Evolutionary conservation across 306 rosid genomes (phyloP).

Genomic region (Trichosanthes truncata): DNA sequence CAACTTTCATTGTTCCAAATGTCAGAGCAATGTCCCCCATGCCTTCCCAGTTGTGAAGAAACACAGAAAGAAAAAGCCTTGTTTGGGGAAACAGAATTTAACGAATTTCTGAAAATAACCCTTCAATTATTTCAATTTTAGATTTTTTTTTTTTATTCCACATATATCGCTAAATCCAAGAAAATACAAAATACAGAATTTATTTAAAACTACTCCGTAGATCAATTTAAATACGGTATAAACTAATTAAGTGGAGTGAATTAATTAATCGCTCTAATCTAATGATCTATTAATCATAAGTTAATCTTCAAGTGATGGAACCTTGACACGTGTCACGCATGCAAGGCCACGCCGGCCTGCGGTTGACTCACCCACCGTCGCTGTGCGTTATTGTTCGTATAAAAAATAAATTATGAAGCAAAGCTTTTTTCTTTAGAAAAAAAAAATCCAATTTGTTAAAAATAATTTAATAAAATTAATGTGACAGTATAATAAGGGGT

Average conservation of each 20-base stretch:
- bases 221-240: not conserved
- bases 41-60: not conserved
- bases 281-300: not conserved
- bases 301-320: not conserved
- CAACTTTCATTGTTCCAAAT: conserved; percentile 6
- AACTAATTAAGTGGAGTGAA: not conserved
- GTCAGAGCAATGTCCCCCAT: not conserved
- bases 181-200: not conserved
- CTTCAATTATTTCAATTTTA: not conserved
- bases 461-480: not conserved
- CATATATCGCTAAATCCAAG: not conserved
- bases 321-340: conserved; percentile 20
- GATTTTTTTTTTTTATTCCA: not conserved
- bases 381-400: not conserved
- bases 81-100: not conserved
- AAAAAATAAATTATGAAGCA: not conserved
- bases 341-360: conserved; percentile 18
- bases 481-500: not conserved
- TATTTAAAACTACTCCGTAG: conserved; percentile 15
- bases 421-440: not conserved
- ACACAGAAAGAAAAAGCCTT: not conserved
- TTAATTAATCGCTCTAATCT: not conserved
- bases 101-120: not conserved
- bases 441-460: not conserved
- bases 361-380: conserved; percentile 4